Percentiles rank a stretch among this genome's conserved stretches.
Conservation (phyloP, 148 eudicot genomes). For the Chenopodium album region DNA sequence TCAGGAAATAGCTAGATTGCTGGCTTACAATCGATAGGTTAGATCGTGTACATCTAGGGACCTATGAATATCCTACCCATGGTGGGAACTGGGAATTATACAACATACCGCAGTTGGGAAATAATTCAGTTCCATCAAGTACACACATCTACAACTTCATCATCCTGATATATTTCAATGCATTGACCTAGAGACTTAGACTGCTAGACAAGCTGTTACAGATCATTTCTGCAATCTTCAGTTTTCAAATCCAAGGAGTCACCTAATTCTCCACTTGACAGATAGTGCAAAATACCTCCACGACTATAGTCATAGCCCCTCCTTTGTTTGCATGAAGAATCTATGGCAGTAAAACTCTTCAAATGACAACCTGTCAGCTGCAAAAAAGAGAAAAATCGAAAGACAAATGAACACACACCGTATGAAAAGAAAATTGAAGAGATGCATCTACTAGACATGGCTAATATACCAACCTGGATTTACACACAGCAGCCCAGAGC, state of each 20-base stretch:
- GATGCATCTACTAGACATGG: background rate
- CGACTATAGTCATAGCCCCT: background rate
- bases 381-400: conserved; percentile 3
- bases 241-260: background rate
- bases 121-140: background rate
- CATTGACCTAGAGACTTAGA: background rate
- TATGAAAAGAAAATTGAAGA: background rate
- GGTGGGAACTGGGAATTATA: background rate
- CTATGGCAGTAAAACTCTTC: conserved; percentile 42
- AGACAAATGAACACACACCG: background rate
- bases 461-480: conserved; percentile 39
- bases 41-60: too few species aligned
- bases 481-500: conserved; percentile 40
- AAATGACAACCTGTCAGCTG: conserved; percentile 41
- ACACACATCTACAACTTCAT: background rate
- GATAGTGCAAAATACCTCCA: background rate
- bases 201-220: background rate
- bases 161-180: background rate
- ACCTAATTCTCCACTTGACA: background rate
- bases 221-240: background rate
- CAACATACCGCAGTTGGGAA: background rate
- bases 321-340: conserved; percentile 24
- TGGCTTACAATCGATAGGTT: background rate
- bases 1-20: background rate
- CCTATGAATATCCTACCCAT: too few species aligned